Evolutionary conservation across 139 green algal species (phyloP), one percentile per base, ranked within the genome.

Genomic region (Micractinium conductrix): DNA sequence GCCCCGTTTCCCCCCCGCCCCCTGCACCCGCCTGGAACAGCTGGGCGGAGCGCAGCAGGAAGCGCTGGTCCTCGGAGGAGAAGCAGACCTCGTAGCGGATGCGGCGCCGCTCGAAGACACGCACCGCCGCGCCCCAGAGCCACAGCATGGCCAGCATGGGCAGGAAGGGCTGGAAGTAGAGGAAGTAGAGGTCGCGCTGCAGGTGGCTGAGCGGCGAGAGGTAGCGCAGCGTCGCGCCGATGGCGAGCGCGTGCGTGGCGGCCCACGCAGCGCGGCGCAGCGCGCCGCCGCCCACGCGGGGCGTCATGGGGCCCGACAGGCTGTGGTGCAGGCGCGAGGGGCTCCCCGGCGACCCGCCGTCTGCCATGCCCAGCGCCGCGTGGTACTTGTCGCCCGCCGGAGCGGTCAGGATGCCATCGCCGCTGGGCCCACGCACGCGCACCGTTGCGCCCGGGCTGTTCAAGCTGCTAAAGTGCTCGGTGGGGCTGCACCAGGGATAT

Each of bases 11-110:
- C 28, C 62, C 10, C 30, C 6, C 62, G 7, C 28, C 62, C 16
- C 3, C 28, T 70, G 28, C 62, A 38, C 83, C 4, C 67, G 87
- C 85, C 73, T 89, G 73, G 40, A 89, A 91, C 16, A 94, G 74
- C 58, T 85, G 70, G 26, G 40, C 28, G 76, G 53, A 74, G 68
- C 33, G 81, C 24, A 94, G 79, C 10, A 97, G 87, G 63, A 87
- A 86, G 53, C 85, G 84, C 42, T 90, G 84, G 42, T 97, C 92
- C 38, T 91, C 87, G 2, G 73, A 9, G 21, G 75, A 83, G 79
- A 97, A 97, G 85, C 93, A 96, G 5, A 88, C 65, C 22, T 94
- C 92, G 67, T 97, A 97, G 16, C 89, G 80, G 1, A 96, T 84
- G 33, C 44, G 24, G 3, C 81, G 81, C 21, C 33, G 37, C 78